Conservation (phyloP, 306 rosid genomes). For the Casuarina equisetifolia region DNA sequence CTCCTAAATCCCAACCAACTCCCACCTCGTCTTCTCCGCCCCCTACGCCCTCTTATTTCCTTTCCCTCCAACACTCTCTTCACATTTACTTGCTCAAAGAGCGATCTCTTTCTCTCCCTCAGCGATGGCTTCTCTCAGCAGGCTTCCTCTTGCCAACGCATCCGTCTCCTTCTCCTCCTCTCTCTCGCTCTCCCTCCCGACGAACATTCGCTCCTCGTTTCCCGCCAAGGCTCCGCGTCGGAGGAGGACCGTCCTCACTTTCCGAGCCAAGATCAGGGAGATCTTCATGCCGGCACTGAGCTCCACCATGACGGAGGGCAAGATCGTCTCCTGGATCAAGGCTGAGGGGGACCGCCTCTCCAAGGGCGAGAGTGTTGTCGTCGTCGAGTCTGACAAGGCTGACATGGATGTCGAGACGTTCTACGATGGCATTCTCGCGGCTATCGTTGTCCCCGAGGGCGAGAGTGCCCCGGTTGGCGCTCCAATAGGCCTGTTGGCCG, state of each 20-base stretch:
- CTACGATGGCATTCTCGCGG: conserved; percentile 86
- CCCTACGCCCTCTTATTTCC: neutral
- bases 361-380: conserved; percentile 92
- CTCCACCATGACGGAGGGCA: conserved; percentile 98
- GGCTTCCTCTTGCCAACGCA: conserved; percentile 17
- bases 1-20: conserved; percentile 27
- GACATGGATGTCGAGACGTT: conserved; percentile 95
- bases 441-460: conserved; percentile 77
- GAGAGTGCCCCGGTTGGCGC: conserved; percentile 88
- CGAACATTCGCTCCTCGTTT: conserved; percentile 27
- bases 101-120: neutral
- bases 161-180: conserved; percentile 67
- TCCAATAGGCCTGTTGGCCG: conserved; percentile 76
- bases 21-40: conserved; percentile 61
- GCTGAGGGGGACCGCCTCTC: conserved; percentile 86
- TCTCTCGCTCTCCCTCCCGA: conserved; percentile 46
- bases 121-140: conserved; percentile 40
- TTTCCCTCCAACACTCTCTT: neutral
- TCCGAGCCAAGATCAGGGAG: conserved; percentile 81
- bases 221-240: conserved; percentile 40
- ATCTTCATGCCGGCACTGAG: conserved; percentile 99
- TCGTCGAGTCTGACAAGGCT: conserved; percentile 89
- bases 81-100: neutral
- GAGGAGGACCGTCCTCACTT: conserved; percentile 28
- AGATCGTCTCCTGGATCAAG: conserved; percentile 90